Evolutionary conservation across 441 rosid species (phyloP), one percentile per base, ranked within the genome.

Genomic region (Arabidopsis hybrid): DNA sequence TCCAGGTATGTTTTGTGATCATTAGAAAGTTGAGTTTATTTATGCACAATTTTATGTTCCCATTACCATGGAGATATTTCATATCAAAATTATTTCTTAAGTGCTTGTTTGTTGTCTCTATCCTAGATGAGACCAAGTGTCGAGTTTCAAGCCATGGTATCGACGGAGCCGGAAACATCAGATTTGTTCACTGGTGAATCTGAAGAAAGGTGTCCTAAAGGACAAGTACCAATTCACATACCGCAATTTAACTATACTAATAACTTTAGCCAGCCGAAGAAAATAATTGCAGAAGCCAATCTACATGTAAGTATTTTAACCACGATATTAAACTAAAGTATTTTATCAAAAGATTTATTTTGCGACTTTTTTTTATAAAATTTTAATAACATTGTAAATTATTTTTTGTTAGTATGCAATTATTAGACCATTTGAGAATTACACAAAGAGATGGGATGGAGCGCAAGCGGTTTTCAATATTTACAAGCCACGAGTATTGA

Each of bases 201-300:
- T 29, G 29, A 67, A 67, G 50, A 52, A 26, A 60, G 38, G 38
- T 69, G 74, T 58, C 74, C 74, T 8, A 6, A 70, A 35, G 67
- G 67, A 59, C 66, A 70, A 70, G 58, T 70, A 34, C 74, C 67
- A 21, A 70, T 70, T 36, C 74, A 70, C 18, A 59, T 4, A 59
- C 14, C 65, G 10, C 46, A 58, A 13, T 35, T 0, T 8, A 58
- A 47, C 26, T 16, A 45, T 46, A 45, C 35, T 8, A 59, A 35
- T 59, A 18, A 46, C 4, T 2, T 57, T 36, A 34, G 46, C 2
- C 9, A 69, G 17, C 72, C 43, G 17, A 4, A 16, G 12, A 55
- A 16, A 29, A 17, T 32, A 31, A 3, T 68, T 29, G 10, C 63
- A 14, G 72, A 56, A 39, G 32, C 52, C 8, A 68, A 68, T 16